Percentiles rank a stretch among this genome's conserved stretches.
Conservation (phyloP, 23 red algal genomes). For the Gracilaria caudata region DNA sequence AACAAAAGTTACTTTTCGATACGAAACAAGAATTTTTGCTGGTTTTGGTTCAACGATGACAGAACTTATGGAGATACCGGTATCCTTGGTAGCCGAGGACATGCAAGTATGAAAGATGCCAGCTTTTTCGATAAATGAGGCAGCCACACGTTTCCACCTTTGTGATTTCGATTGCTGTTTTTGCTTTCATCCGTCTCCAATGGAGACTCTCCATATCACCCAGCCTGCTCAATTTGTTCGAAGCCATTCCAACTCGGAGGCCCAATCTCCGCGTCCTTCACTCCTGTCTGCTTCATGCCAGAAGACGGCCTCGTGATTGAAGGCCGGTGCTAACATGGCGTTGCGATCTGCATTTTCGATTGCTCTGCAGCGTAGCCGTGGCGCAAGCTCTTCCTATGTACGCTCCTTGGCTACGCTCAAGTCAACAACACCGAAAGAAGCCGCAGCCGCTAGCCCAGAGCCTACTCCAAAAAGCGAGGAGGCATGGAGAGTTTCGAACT, state of each 20-base stretch:
- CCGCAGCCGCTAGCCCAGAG: constrained; percentile 11
- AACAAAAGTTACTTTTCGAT: too few relatives aligned
- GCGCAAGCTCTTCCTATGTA: neutral
- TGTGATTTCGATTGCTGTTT: too few relatives aligned
- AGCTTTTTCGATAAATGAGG: too few relatives aligned
- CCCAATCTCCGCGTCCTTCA: neutral
- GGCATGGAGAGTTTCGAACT: constrained; percentile 90
- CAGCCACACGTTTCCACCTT: neutral
- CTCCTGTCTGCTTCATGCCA: neutral
- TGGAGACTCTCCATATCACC: too few relatives aligned
- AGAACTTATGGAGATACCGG: too few relatives aligned
- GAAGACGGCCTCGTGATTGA: neutral
- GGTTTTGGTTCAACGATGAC: too few relatives aligned
- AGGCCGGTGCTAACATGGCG: neutral
- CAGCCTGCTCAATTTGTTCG: too few relatives aligned
- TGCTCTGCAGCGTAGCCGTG: neutral
- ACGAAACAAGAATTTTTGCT: too few relatives aligned
- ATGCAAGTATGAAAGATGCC: too few relatives aligned
- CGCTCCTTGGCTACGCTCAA: neutral
- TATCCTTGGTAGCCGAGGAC: neutral
- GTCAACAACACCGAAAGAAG: constrained; percentile 6
- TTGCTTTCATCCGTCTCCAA: too few relatives aligned
- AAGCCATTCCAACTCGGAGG: too few relatives aligned
- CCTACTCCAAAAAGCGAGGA: constrained; percentile 69
- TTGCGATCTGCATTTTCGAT: constrained; percentile 4